These are phyloP conservation scores for Termitomyces sp. DNA, from an alignment of 768 basidiomycete genomes.

Conservation along the genomic window DNA sequence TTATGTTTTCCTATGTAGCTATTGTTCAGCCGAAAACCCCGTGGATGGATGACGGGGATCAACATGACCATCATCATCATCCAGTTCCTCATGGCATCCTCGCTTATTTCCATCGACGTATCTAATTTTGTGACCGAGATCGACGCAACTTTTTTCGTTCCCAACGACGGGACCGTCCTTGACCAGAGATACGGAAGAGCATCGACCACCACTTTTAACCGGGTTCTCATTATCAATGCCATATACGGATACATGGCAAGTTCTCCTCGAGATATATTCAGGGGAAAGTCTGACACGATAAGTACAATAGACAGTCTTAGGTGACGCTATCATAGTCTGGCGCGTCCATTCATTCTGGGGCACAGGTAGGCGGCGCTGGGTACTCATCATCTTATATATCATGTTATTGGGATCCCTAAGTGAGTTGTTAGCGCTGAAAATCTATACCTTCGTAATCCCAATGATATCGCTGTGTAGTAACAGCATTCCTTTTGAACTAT, in stretches of 20 bases:
- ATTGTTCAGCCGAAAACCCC: neutral
- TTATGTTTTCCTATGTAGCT: neutral
- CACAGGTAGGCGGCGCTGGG: constrained; percentile 5
- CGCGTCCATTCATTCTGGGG: constrained; percentile 5
- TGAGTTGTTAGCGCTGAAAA: neutral
- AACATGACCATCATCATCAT: constrained; percentile 7
- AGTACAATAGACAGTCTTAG: constrained; percentile 4
- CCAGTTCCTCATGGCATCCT: constrained; percentile 2
- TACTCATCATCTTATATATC: neutral
- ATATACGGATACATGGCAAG: constrained; percentile 6
- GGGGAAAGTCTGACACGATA: neutral
- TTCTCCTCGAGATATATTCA: neutral
- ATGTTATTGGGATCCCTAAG: constrained; percentile 3
- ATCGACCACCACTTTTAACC: neutral
- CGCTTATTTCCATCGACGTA: constrained; percentile 5
- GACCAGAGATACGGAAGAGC: constrained; percentile 2
- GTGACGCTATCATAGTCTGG: constrained; percentile 10
- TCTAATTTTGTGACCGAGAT: constrained; percentile 3
- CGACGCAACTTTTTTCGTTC: constrained; percentile 6
- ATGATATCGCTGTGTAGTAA: neutral
- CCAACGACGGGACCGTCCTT: neutral
- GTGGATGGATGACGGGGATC: constrained; percentile 1
- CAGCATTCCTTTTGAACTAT: constrained; percentile 4
- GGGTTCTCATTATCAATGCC: constrained; percentile 4
- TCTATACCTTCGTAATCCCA: neutral